Conservation (phyloP, 2,329 filamentous ascomycete species). For the Penicillium glabrum region DNA sequence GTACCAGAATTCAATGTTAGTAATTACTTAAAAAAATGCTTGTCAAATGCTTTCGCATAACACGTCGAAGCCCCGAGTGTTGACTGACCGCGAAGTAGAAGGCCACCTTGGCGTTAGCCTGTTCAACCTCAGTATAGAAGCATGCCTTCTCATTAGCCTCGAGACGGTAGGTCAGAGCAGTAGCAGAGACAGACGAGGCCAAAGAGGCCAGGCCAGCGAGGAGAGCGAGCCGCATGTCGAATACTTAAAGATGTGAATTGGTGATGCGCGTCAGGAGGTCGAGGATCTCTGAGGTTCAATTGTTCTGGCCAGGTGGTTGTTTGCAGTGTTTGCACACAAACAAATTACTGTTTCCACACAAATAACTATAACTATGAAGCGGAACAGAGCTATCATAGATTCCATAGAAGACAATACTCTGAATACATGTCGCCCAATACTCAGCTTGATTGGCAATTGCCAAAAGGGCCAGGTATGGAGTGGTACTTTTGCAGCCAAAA, state of each 20-base stretch:
- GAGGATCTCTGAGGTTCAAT: background rate
- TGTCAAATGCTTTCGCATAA: background rate
- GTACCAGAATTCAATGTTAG: conserved; percentile 8
- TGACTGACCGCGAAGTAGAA: conserved; percentile 93
- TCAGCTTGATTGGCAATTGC: too few species aligned
- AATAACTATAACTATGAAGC: too few species aligned
- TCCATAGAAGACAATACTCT: background rate
- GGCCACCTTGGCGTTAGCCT: conserved; percentile 82
- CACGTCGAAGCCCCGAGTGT: background rate
- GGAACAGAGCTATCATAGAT: background rate
- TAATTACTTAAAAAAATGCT: background rate
- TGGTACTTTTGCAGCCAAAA: background rate
- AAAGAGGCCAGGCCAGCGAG: conserved; percentile 69
- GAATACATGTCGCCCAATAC: background rate
- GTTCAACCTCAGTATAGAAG: conserved; percentile 81
- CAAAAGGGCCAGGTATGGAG: background rate
- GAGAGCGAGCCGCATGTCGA: conserved; percentile 64
- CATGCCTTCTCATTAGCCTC: conserved; percentile 90
- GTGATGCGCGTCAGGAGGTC: conserved; percentile 23
- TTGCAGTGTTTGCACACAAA: conserved; percentile 37
- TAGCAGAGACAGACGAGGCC: conserved; percentile 72
- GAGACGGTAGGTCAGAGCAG: conserved; percentile 91
- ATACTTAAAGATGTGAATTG: conserved; percentile 14
- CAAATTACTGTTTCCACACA: conserved; percentile 11
- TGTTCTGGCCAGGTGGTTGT: conserved; percentile 33